phyloP scores from a whole-genome alignment of 78 protist genomes.

The Speleostelium caveatum region DNA sequence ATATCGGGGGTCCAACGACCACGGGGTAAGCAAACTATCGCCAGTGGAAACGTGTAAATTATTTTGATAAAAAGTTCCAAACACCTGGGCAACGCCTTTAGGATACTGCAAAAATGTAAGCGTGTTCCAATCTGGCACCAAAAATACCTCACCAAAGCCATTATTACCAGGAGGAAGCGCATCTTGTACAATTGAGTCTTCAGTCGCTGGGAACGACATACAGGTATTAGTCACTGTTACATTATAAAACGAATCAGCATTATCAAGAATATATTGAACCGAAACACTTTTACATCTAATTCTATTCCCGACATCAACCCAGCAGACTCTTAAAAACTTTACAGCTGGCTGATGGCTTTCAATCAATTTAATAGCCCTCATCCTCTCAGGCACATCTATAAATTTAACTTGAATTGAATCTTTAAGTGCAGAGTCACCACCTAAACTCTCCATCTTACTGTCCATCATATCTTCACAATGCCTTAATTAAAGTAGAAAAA shows the following conservation, averaged over 20 bases:
- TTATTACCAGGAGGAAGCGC: not conserved
- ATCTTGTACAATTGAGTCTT: not conserved
- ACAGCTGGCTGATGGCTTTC: no score
- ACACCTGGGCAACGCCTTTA: constrained; percentile 9
- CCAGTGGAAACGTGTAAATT: not conserved
- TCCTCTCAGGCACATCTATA: no score
- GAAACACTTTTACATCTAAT: constrained; percentile 23
- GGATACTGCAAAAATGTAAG: not conserved
- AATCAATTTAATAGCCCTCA: no score
- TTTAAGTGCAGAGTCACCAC: no score
- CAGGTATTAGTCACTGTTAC: constrained; percentile 25
- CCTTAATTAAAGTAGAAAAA: no score
- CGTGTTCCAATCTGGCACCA: constrained; percentile 44
- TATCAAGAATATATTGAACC: constrained; percentile 3
- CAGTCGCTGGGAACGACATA: constrained; percentile 1
- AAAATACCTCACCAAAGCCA: constrained; percentile 22
- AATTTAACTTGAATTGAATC: no score
- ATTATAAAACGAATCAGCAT: not conserved
- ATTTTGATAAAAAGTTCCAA: constrained; percentile 6
- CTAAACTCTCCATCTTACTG: no score
- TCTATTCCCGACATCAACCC: constrained; percentile 28
- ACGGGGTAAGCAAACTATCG: not conserved
- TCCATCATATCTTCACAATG: no score
- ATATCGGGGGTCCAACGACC: constrained; percentile 14
- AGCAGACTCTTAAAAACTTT: constrained; percentile 18